Base-by-base conservation (phyloP, 2,329 filamentous ascomycete species). In the Colletotrichum sp. region DNA sequence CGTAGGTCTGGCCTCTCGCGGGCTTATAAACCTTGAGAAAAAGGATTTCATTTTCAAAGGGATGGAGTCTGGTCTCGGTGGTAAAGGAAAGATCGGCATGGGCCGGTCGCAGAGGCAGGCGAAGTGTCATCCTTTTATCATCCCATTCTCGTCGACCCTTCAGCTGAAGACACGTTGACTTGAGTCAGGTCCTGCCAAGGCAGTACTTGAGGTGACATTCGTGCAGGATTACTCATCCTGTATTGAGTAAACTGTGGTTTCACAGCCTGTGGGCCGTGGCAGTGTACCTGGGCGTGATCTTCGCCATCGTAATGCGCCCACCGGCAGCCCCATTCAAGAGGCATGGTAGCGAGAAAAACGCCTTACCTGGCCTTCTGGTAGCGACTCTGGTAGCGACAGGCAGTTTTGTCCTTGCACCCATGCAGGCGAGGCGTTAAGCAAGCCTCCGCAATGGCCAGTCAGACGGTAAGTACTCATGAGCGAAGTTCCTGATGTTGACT, bases 51-150 rank as follows among this genome's bases (percentile, higher is more conserved):
- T 52, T 21, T 24, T 21, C 10, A 21, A 52, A 10, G 1, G 0
- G n/a, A 21, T 21, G 3, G 43, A 21, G n/a, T 52, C 1, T 0
- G 1, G 43, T 52, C 0, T 52, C 10, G 10, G 43, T 2, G n/a
- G 10, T 21, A 0, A 21, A 1, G 10, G 2, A 8, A 21, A 0
- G 6, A 3, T 21, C 43, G 9, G 18, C 43, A 48, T 24, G 38
- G 9, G n/a, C 43, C n/a, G 43, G 43, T 21, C n/a, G 1, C n/a
- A 1, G 0, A 52, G 6, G 43, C 43, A 21, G n/a, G 43, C 43
- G 43, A 5, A 1, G 10, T 52, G 43, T 13, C 43, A 1, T 52
- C n/a, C 43, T 21, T 13, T 52, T 52, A 13, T 21, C 3, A 5
- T 52, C n/a, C 43, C n/a, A 52, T 52, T 21, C 43, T 52, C 1